These are phyloP conservation scores for Exophiala sp. DNA, from an alignment of 2,329 filamentous ascomycete genomes.

Conservation along the genomic window DNA sequence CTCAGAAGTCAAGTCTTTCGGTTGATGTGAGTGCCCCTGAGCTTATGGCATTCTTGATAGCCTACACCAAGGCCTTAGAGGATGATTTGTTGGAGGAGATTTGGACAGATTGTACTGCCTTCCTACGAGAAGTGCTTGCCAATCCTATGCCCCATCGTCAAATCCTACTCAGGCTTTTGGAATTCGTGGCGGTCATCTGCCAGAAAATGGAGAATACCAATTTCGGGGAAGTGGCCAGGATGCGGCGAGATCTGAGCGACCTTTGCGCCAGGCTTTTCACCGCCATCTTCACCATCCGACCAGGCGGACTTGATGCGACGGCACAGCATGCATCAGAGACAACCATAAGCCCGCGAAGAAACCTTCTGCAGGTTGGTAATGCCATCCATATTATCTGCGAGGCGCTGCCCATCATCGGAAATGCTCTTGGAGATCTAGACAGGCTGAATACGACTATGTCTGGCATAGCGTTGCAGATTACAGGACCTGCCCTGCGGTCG, in stretches of 20 bases:
- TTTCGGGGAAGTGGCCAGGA: constrained; percentile 87
- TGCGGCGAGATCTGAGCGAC: constrained; percentile 85
- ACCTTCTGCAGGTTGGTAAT: constrained; percentile 49
- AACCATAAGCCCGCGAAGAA: constrained; percentile 30
- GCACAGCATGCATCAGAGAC: constrained; percentile 18
- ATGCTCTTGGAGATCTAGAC: constrained; percentile 79
- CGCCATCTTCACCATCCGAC: constrained; percentile 88
- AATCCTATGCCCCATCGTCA: constrained; percentile 95
- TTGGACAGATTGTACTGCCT: constrained; percentile 88
- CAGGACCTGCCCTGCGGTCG: constrained; percentile 74
- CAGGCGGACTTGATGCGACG: constrained; percentile 60
- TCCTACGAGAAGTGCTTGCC: constrained; percentile 78
- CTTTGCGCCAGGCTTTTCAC: constrained; percentile 80
- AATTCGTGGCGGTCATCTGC: constrained; percentile 83
- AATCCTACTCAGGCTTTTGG: constrained; percentile 74
- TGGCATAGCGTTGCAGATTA: constrained; percentile 75
- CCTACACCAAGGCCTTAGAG: constrained; percentile 83
- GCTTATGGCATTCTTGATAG: constrained; percentile 79
- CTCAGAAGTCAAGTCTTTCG: constrained; percentile 79
- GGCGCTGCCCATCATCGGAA: constrained; percentile 72
- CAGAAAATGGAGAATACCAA: constrained; percentile 97
- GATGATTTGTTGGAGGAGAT: constrained; percentile 98
- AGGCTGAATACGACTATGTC: constrained; percentile 71
- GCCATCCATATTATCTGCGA: constrained; percentile 71
- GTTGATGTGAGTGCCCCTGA: constrained; percentile 77